Base-by-base conservation (phyloP, 768 basidiomycete species). In the Fomitopsis pulvina region DNA sequence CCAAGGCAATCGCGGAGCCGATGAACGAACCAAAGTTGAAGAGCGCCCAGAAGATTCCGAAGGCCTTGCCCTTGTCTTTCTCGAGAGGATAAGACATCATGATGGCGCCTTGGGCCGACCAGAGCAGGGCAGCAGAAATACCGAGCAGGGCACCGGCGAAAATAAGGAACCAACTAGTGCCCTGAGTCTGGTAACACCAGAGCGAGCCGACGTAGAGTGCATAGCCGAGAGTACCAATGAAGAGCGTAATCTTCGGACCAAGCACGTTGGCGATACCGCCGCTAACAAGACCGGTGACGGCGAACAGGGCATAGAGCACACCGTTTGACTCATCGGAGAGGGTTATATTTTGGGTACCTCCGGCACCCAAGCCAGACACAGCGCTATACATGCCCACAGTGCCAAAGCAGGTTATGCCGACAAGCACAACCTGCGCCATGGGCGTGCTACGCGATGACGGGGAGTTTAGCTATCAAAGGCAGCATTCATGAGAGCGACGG, bases 71-170 rank as follows among this genome's bases (percentile, higher is more conserved):
- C 57, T 80, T 80, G 57, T 79, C 74, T 46, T 77, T 75, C 54
- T 80, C 79, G 2, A 75, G 68, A 3, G 79, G 78, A 51, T 79
- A 77, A 6, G 71, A 66, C 75, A 79, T 72, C 78, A 80, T 79
- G 53, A 80, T 64, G 2, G 66, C 49, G 10, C 78, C 78, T 54
- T 76, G 75, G 0, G 73, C 74, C 9, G 75, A 70, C 79, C 79
- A 81, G 21, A 80, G 63, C 28, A 80, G 58, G 8, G 77, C 71
- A 8, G 78, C 78, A 39, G 71, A 70, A 18, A 74, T 25, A 4
- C 78, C 79, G 29, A 80, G 72, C 37, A 80, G 49, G 6, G 70
- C 77, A 22, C 79, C 78, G 0, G 77, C 62, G 12, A 72, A 52
- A 52, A 78, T 71, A 24, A 78, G 63, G 57, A 79, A 79, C 69